These are phyloP conservation scores for Colletotrichum australisinense DNA, from an alignment of 2,329 filamentous ascomycete genomes.

Conservation along the genomic window DNA sequence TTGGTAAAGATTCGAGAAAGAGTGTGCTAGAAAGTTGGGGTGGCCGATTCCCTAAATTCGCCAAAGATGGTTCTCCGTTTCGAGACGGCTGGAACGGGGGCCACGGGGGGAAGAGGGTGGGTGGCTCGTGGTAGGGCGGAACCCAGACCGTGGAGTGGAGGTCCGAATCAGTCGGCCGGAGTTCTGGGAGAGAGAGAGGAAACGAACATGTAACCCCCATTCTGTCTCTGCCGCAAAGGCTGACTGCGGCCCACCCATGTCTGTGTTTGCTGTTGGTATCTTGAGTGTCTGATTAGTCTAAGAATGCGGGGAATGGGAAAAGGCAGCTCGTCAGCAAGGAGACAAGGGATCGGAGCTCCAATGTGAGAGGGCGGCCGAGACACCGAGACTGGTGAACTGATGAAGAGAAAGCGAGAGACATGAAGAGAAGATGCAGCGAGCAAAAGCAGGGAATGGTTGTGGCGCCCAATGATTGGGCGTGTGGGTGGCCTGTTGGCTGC, in stretches of 20 bases:
- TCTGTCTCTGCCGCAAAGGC: not conserved
- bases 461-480: constrained; percentile 14
- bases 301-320: constrained; percentile 8
- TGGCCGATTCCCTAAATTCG: not conserved
- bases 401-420: no score
- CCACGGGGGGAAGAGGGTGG: not conserved
- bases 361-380: not conserved
- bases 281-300: not conserved
- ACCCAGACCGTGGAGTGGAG: not conserved
- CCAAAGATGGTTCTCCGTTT: not conserved
- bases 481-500: not conserved
- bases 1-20: not conserved
- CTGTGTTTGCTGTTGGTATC: not conserved
- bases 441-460: not conserved
- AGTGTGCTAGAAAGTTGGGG: not conserved
- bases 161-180: not conserved
- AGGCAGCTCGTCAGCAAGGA: not conserved
- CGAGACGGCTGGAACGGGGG: not conserved
- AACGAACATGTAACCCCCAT: not conserved
- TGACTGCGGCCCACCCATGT: not conserved
- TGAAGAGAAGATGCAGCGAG: not conserved
- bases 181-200: not conserved
- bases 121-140: not conserved
- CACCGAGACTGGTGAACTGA: not conserved
- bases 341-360: not conserved